Conservation (phyloP, 495 filamentous ascomycete genomes). For the Corynascus novoguineensis region DNA sequence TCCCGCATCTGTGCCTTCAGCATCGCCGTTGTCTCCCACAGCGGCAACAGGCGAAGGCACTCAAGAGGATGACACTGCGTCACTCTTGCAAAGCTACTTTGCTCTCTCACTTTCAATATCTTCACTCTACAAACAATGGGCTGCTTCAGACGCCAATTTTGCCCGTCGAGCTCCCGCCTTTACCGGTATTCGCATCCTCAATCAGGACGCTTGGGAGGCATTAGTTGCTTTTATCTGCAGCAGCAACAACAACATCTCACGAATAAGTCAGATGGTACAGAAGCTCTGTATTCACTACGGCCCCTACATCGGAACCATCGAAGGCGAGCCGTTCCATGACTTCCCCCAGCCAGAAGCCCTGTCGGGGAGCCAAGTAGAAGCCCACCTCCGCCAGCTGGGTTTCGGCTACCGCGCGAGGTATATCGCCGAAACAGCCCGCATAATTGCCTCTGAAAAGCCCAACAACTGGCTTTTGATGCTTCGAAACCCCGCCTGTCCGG, state of each 20-base stretch:
- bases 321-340: constrained; percentile 70
- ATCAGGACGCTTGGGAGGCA: constrained; percentile 94
- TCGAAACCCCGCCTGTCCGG: constrained; percentile 68
- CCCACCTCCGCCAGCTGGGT: constrained; percentile 70
- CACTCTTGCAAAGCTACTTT: constrained; percentile 72
- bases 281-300: constrained; percentile 89
- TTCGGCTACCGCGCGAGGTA: constrained; percentile 96
- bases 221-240: constrained; percentile 94
- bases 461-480: constrained; percentile 71
- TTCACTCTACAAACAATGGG: constrained; percentile 81
- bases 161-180: constrained; percentile 80
- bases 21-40: not conserved
- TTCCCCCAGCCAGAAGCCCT: constrained; percentile 75
- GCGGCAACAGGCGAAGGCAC: constrained; percentile 14
- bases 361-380: constrained; percentile 62
- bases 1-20: constrained; percentile 10
- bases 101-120: constrained; percentile 69
- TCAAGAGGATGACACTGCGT: constrained; percentile 57
- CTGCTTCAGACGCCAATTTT: constrained; percentile 80
- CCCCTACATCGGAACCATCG: constrained; percentile 63
- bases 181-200: constrained; percentile 86
- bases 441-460: constrained; percentile 60
- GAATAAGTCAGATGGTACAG: constrained; percentile 93
- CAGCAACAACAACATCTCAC: constrained; percentile 95
- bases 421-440: constrained; percentile 74